Evolutionary conservation across 441 rosid genomes (phyloP), one percentile per base, ranked within the genome.

Genomic region (Croton laevigatus): DNA sequence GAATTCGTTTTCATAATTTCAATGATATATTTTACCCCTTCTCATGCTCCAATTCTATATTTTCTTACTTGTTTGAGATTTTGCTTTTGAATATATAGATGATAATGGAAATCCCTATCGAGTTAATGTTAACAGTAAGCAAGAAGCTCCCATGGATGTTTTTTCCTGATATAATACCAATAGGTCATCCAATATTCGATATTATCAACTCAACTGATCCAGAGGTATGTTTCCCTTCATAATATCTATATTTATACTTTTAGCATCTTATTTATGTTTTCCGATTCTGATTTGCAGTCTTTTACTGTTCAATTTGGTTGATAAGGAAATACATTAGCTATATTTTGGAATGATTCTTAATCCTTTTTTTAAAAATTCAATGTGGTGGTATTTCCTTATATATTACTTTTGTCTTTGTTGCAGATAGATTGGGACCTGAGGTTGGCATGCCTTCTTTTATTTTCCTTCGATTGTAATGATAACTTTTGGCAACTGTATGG

Each of bases 351-450:
- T 16, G 10, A 13, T 54, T 12, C 27, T 59, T 20, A 36, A 32
- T 44, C 2, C 36, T 19, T 62, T 1, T 62, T 55, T 20, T 23
- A 27, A 27, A 27, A 27, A 27, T 44, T n/a, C 3, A 23, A 20
- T 46, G 11, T 49, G 45, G 38, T 9, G 8, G 17, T 44, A 27
- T 55, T 19, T 67, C 22, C 64, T 52, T 34, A 78, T 34, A 78
- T 51, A 54, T 36, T 10, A 13, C 20, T 32, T 70, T 22, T 73
- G 44, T 74, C 71, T 76, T 4, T 66, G 66, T 69, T 80, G 78
- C 97, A 94, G 98, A 84, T 80, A 37, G 98, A 91, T 80, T 91
- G 97, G 98, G 98, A 94, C 85, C 82, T 94, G 81, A 88, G 98
- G 75, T 76, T 91, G 82, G 97, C 98, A 5, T 91, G 98, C 78